These are phyloP conservation scores for Ulvella scutata DNA, from an alignment of 139 green algal species.

Conservation along the genomic window DNA sequence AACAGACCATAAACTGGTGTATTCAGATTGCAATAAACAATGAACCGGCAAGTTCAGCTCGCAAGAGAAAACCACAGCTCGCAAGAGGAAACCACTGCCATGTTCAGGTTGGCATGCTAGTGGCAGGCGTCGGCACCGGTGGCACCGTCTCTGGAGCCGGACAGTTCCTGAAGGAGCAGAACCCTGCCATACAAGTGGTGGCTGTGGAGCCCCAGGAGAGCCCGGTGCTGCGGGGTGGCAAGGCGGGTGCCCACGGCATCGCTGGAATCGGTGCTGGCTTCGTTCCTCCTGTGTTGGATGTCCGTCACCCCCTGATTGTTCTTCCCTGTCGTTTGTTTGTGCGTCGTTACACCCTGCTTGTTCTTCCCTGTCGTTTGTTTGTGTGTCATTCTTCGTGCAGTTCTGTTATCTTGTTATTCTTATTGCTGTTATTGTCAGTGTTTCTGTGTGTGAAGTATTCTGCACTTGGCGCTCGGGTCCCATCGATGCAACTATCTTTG, in stretches of 20 bases:
- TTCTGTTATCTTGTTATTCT: too few relatives aligned
- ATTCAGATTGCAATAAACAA: too few relatives aligned
- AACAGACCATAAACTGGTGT: too few relatives aligned
- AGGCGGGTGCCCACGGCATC: slow-evolving; percentile 21
- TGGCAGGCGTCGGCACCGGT: slow-evolving; percentile 92
- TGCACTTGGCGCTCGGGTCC: too few relatives aligned
- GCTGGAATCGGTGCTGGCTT: slow-evolving; percentile 74
- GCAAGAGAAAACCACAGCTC: too few relatives aligned
- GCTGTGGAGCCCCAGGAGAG: slow-evolving; percentile 89
- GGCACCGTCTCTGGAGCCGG: slow-evolving; percentile 24
- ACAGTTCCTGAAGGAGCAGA: slow-evolving; percentile 74
- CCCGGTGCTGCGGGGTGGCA: slow-evolving; percentile 68
- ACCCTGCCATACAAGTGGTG: slow-evolving; percentile 68
- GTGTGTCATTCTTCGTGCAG: neutral
- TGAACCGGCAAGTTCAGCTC: too few relatives aligned
- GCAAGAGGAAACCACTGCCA: too few relatives aligned
- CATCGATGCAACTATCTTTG: too few relatives aligned
- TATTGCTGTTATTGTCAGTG: too few relatives aligned
- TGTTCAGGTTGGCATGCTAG: slow-evolving; percentile 79
- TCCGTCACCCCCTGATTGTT: neutral
- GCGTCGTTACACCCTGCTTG: neutral
- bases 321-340: slow-evolving; percentile 7
- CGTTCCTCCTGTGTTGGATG: slow-evolving; percentile 22
- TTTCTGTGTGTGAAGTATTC: too few relatives aligned
- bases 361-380: slow-evolving; percentile 6